Base-by-base conservation (phyloP, 2,329 filamentous ascomycete species). In the Stachybotrys chartarum region DNA sequence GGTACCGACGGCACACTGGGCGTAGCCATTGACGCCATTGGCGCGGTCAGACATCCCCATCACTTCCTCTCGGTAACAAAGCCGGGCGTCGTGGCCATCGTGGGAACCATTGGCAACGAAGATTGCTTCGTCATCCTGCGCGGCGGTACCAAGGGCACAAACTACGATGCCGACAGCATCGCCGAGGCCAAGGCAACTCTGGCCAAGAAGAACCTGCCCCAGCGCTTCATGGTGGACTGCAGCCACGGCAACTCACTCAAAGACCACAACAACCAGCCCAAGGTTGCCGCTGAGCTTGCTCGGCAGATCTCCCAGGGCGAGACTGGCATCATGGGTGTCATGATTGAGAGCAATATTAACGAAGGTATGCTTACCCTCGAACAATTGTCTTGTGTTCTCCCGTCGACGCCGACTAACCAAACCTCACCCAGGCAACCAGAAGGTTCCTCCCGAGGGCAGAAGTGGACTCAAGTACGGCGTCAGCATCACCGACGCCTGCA, bases 51-150 rank as follows among this genome's bases (percentile, higher is more conserved):
- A 70, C 90, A 96, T 69, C 90, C 91, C 16, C 94, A 99, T 69
- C 91, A 97, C 78, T 97, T 99, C 81, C 81, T 99, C 64, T 96
- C 91, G 6, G 93, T 97, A 61, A 97, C 94, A 24, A 97, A 97
- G 79, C 92, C 92, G 30, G 94, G 94, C 62, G 86, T 97, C 31
- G 93, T 93, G 47, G 91, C 94, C 58, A 97, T 97, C 66, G 92
- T 96, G 35, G 91, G 92, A 61, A 99, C 94, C 0, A 85, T 87
- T 31, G 94, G 94, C 58, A 99, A 99, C 74, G 89, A 96, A 39
- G 92, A 99, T 75, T 96, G 93, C 78, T 99, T 96, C 73, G 91
- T 96, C 55, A 96, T 99, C 66, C 83, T 97, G 56, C 85, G 94
- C 59, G 94, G 94, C 56, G 94, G 94, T 54, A 95, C 88, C 64